These are phyloP conservation scores for Lactuca saligna DNA, from an alignment of 129 eudicot genomes.

Conservation along the genomic window DNA sequence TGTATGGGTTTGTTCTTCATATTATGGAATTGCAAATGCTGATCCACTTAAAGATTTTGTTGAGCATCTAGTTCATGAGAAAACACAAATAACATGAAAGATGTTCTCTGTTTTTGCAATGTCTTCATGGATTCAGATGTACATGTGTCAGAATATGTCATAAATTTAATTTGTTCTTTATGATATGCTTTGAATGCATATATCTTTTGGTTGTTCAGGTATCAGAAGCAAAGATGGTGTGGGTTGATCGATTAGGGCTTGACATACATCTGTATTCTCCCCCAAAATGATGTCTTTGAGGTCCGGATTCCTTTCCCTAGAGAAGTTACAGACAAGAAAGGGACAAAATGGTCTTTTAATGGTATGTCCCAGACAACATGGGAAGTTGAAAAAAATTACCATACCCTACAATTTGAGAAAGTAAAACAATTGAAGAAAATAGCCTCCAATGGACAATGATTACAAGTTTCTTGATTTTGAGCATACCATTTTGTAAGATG, in stretches of 20 bases:
- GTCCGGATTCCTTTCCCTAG: constrained; percentile 93
- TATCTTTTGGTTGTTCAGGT: constrained; percentile 54
- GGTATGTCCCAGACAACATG: constrained; percentile 95
- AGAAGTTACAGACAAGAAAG: constrained; percentile 85
- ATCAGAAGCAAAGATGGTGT: constrained; percentile 72
- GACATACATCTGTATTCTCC: constrained; percentile 71
- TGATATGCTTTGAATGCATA: neutral
- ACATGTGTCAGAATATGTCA: constrained; percentile 45
- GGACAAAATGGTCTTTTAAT: constrained; percentile 83
- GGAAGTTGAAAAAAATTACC: constrained; percentile 87
- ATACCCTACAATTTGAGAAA: constrained; percentile 52
- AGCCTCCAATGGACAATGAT: constrained; percentile 36
- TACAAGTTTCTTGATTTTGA: constrained; percentile 2
- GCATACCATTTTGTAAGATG: constrained; percentile 14
- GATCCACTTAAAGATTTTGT: constrained; percentile 88
- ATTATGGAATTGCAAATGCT: constrained; percentile 60
- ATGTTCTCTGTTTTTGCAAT: constrained; percentile 78
- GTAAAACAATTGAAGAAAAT: constrained; percentile 71
- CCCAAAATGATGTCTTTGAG: constrained; percentile 64
- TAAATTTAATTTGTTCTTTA: neutral
- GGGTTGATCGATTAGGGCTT: constrained; percentile 94
- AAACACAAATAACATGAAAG: constrained; percentile 77
- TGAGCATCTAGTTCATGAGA: constrained; percentile 61
- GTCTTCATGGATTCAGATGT: constrained; percentile 61
- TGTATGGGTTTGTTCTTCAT: constrained; percentile 69